These are phyloP conservation scores for Aphanomyces cochlioides DNA, from an alignment of 352 stramenopile species.

Conservation along the genomic window DNA sequence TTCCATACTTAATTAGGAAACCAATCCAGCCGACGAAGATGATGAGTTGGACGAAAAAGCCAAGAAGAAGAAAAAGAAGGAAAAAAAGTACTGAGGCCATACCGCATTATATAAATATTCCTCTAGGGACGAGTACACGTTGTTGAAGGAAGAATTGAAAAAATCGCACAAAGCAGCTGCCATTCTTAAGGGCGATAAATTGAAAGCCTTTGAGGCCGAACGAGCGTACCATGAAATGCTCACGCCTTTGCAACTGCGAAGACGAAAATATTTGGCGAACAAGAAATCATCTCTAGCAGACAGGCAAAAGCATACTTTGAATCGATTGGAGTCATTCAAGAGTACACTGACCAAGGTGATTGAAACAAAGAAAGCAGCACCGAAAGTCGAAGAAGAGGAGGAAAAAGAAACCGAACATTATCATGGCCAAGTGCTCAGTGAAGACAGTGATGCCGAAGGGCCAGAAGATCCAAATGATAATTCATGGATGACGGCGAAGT, in stretches of 20 bases:
- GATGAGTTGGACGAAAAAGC: constrained; percentile 23
- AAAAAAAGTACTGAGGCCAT: constrained; percentile 15
- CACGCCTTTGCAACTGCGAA: constrained; percentile 68
- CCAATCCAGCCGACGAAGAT: not conserved
- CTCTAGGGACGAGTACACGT: constrained; percentile 57
- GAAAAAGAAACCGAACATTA: constrained; percentile 39
- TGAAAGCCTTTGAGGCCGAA: constrained; percentile 51
- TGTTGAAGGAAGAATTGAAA: constrained; percentile 63
- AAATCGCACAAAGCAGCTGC: constrained; percentile 55
- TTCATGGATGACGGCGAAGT: constrained; percentile 82
- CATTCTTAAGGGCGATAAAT: constrained; percentile 54
- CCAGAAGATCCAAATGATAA: constrained; percentile 45
- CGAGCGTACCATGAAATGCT: constrained; percentile 66
- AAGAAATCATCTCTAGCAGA: constrained; percentile 55
- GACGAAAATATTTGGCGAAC: constrained; percentile 61
- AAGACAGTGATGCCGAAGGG: constrained; percentile 36
- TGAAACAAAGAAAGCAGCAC: constrained; percentile 1
- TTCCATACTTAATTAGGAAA: not conserved
- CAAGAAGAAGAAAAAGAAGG: constrained; percentile 32
- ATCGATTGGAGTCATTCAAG: constrained; percentile 64
- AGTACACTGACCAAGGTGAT: constrained; percentile 32
- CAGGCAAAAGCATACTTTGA: constrained; percentile 65
- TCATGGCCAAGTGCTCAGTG: constrained; percentile 64
- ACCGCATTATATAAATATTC: not conserved
- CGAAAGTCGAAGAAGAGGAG: not conserved